Conservation (phyloP, 2,329 filamentous ascomycete species). For the Phialocephala sp. region DNA sequence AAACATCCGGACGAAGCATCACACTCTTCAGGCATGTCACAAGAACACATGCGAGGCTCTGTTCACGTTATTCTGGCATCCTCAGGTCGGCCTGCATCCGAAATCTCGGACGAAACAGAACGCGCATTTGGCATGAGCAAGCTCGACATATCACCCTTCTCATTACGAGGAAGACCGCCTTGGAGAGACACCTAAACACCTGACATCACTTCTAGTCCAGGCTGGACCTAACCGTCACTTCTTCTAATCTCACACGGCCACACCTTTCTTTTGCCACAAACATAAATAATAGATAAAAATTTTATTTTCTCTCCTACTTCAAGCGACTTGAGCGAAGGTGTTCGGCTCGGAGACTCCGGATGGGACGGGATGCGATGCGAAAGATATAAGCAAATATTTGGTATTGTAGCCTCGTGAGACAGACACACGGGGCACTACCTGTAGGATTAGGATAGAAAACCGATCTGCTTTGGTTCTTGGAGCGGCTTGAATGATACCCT, state of each 20-base stretch:
- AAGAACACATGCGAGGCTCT: not conserved
- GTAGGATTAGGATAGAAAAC: conserved; percentile 5
- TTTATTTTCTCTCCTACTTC: not conserved
- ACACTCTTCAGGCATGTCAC: conserved; percentile 3
- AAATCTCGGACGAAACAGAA: not conserved
- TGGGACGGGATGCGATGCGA: not conserved
- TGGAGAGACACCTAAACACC: not conserved
- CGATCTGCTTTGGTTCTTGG: conserved; percentile 4
- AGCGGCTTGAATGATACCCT: conserved; percentile 8
- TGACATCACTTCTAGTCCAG: not conserved
- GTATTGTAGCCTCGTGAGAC: not conserved
- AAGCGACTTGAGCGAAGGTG: not conserved
- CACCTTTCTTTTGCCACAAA: not conserved
- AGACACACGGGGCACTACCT: not conserved
- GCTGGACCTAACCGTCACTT: not conserved
- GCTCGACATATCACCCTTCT: not conserved
- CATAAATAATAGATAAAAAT: not conserved
- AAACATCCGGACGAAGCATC: not conserved
- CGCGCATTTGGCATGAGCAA: not conserved
- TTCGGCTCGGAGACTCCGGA: not conserved
- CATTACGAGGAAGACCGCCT: not conserved
- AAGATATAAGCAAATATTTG: not conserved
- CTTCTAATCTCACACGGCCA: not conserved
- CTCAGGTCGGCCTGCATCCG: not conserved
- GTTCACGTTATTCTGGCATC: not conserved